phyloP scores from a whole-genome alignment of 2,329 filamentous ascomycete species.

The Penicillium sp. region DNA sequence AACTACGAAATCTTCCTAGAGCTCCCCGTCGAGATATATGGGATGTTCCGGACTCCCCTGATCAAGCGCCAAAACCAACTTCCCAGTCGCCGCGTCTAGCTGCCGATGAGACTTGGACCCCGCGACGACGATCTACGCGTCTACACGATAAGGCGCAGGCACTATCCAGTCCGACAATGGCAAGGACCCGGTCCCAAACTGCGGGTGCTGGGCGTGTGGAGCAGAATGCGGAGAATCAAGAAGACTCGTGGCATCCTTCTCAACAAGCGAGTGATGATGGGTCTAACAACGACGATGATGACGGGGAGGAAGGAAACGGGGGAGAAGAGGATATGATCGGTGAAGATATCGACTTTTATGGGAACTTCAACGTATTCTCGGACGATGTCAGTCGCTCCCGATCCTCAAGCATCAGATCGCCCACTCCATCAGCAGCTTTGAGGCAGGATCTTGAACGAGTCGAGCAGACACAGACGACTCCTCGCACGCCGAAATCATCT shows the following conservation, averaged over 20 bases:
- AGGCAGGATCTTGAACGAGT: slow-evolving; percentile 1
- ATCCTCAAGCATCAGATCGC: not conserved
- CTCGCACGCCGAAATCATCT: not conserved
- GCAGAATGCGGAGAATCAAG: not conserved
- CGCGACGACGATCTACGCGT: slow-evolving; percentile 21
- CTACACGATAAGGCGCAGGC: not conserved
- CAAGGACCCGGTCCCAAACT: not conserved
- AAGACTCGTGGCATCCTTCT: not conserved
- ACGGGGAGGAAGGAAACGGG: not conserved
- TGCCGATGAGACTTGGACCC: slow-evolving; percentile 9
- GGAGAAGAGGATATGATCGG: not conserved
- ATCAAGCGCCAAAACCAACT: not conserved
- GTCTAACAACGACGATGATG: not conserved
- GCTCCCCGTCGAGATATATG: slow-evolving; percentile 15
- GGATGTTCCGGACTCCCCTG: slow-evolving; percentile 18
- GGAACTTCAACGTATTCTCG: slow-evolving; percentile 14
- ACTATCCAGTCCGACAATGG: not conserved
- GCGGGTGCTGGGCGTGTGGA: not conserved
- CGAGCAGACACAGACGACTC: not conserved
- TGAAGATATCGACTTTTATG: slow-evolving; percentile 5
- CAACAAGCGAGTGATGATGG: not conserved
- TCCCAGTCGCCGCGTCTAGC: not conserved
- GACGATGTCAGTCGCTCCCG: not conserved
- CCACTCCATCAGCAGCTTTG: not conserved
- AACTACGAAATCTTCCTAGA: not conserved